A percentile compares a stretch with the other conserved stretches of the same genome.
phyloP scores from a whole-genome alignment of 2,329 filamentous ascomycete genomes.

The Colletotrichum endophyticum region DNA sequence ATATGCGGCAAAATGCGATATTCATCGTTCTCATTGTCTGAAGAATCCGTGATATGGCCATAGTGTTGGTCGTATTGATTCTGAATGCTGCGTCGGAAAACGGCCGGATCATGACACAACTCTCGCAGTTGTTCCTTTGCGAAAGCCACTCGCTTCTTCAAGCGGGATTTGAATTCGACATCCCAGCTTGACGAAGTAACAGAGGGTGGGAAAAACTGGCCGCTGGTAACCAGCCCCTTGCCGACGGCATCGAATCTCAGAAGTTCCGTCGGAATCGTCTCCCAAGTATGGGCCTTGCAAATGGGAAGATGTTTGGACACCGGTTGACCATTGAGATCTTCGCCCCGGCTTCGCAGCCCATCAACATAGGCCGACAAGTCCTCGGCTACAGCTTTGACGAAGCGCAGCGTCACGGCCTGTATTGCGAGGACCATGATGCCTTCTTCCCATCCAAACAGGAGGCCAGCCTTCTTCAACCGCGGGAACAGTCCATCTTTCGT shows the following conservation, averaged over 20 bases:
- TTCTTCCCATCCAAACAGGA: slow-evolving; percentile 1
- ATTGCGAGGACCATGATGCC: not conserved
- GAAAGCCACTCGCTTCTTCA: not conserved
- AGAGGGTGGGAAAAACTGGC: not conserved
- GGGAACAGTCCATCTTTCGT: not conserved
- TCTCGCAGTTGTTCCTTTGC: not conserved
- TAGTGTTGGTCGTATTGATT: not conserved
- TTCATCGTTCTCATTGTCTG: not conserved
- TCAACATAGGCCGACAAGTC: not conserved
- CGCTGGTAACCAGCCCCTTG: not conserved
- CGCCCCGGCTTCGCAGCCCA: not conserved
- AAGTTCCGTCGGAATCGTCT: not conserved
- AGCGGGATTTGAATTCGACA: not conserved
- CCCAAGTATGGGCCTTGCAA: not conserved
- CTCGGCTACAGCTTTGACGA: not conserved
- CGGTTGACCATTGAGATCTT: not conserved
- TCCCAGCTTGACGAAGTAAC: not conserved
- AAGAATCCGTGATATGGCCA: not conserved
- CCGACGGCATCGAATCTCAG: not conserved
- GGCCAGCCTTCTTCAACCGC: not conserved
- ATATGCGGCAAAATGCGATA: not conserved
- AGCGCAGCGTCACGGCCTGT: not conserved
- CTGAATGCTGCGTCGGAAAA: not conserved
- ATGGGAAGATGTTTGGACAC: not conserved
- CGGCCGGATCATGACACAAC: not conserved